Evolutionary conservation across 108 stramenopile genomes (phyloP).

Genomic region (Seminavis robusta): DNA sequence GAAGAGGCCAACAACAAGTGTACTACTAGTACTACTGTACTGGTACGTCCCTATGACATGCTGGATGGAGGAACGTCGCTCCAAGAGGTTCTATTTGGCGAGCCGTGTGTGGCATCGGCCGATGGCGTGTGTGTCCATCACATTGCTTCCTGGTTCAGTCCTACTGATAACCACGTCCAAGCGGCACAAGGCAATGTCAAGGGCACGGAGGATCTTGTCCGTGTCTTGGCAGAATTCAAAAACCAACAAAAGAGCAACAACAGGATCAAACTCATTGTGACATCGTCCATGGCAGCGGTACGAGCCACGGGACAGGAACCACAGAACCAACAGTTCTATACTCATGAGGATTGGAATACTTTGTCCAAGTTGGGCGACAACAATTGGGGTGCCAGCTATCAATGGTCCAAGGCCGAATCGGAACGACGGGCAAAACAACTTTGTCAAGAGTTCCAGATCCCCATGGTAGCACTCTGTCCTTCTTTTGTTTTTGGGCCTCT

Average conservation of each 20-base stretch:
- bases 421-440: conserved; percentile 68
- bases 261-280: conserved; percentile 48
- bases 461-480: conserved; percentile 67
- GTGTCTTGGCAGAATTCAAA: conserved; percentile 24
- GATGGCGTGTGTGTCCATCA: conserved; percentile 81
- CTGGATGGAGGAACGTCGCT: conserved; percentile 65
- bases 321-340: conserved; percentile 64
- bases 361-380: conserved; percentile 47
- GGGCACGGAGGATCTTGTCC: conserved; percentile 65
- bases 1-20: background rate
- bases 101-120: conserved; percentile 7
- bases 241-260: too few relatives aligned
- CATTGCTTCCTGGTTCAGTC: conserved; percentile 79
- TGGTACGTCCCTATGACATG: conserved; percentile 79
- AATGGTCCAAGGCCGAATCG: conserved; percentile 80
- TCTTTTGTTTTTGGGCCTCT: conserved; percentile 83
- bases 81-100: conserved; percentile 32
- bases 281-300: conserved; percentile 85
- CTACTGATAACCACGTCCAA: conserved; percentile 69
- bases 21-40: background rate
- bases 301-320: conserved; percentile 75
- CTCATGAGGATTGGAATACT: conserved; percentile 79
- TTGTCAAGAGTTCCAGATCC: conserved; percentile 33
- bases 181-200: conserved; percentile 75
- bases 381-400: conserved; percentile 82